Evolutionary conservation across 2,329 filamentous ascomycete genomes (phyloP).

Genomic region (Pyrenophora tritici-repentis): DNA sequence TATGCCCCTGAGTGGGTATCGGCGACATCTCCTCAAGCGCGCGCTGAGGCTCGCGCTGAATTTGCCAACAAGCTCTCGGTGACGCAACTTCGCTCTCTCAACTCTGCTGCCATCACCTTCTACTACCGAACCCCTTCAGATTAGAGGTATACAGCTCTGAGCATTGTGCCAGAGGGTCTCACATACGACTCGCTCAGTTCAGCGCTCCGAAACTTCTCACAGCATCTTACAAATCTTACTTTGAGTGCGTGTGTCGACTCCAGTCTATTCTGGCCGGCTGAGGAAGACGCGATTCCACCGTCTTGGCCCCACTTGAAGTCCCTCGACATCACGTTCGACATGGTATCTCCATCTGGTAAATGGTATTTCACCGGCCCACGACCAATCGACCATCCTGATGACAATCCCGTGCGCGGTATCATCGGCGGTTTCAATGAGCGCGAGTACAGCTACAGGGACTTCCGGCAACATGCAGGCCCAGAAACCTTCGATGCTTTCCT

Average conservation of each 20-base stretch:
- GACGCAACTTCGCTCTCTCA: background rate
- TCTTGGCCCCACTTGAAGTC: slow-evolving; percentile 17
- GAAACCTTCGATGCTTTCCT: slow-evolving; percentile 22
- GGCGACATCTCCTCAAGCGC: background rate
- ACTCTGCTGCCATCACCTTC: slow-evolving; percentile 6
- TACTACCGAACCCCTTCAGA: slow-evolving; percentile 5
- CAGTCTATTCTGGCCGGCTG: slow-evolving; percentile 22
- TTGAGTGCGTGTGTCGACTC: slow-evolving; percentile 14
- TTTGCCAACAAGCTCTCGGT: slow-evolving; percentile 3
- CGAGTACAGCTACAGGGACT: slow-evolving; percentile 4
- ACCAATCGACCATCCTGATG: too few species aligned
- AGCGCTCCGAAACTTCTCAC: slow-evolving; percentile 14
- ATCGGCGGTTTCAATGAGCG: slow-evolving; percentile 1
- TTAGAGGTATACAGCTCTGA: slow-evolving; percentile 4
- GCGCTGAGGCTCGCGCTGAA: background rate
- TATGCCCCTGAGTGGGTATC: too few species aligned
- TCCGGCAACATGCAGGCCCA: slow-evolving; percentile 17
- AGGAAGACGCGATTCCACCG: slow-evolving; percentile 1
- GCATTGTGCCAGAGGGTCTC: slow-evolving; percentile 9
- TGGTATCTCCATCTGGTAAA: slow-evolving; percentile 11
- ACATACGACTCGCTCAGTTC: slow-evolving; percentile 17
- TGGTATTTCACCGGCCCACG: slow-evolving; percentile 20
- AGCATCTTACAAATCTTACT: slow-evolving; percentile 14
- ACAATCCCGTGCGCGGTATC: background rate
- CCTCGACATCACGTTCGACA: slow-evolving; percentile 13